phyloP scores from a whole-genome alignment of 2,329 filamentous ascomycete genomes.

The Grosmannia huntii region DNA sequence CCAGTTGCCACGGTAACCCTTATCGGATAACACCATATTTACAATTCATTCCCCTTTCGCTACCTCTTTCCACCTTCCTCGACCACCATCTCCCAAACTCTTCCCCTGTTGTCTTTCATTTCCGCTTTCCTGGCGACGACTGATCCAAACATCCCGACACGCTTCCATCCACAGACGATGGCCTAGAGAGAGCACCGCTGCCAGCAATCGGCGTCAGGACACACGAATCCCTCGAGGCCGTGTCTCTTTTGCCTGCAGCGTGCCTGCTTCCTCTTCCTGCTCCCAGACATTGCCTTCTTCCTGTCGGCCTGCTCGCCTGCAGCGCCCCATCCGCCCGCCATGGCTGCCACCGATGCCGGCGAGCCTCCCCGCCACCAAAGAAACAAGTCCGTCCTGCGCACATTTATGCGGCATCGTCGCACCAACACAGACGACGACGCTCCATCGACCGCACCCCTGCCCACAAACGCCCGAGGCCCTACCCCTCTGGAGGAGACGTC shows the following conservation, averaged over 20 bases:
- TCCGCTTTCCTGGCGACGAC: not conserved
- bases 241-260: not conserved
- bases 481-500: conserved; percentile 38
- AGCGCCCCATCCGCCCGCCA: not conserved
- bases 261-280: not conserved
- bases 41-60: conserved; percentile 3
- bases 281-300: not conserved
- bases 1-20: not conserved
- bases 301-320: no score
- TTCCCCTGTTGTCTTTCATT: not conserved
- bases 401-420: conserved; percentile 34
- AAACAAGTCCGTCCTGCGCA: conserved; percentile 35
- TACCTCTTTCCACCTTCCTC: not conserved
- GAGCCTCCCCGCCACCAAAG: conserved; percentile 21
- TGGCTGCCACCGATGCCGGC: conserved; percentile 1
- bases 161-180: not conserved
- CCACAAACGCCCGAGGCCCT: conserved; percentile 16
- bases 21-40: not conserved
- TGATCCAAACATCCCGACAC: not conserved
- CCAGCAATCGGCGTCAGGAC: not conserved
- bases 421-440: conserved; percentile 32
- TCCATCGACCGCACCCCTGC: conserved; percentile 17
- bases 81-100: not conserved
- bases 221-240: not conserved
- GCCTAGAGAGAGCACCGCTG: not conserved